phyloP scores from a whole-genome alignment of 352 stramenopile genomes.

The Phytophthora quininea region DNA sequence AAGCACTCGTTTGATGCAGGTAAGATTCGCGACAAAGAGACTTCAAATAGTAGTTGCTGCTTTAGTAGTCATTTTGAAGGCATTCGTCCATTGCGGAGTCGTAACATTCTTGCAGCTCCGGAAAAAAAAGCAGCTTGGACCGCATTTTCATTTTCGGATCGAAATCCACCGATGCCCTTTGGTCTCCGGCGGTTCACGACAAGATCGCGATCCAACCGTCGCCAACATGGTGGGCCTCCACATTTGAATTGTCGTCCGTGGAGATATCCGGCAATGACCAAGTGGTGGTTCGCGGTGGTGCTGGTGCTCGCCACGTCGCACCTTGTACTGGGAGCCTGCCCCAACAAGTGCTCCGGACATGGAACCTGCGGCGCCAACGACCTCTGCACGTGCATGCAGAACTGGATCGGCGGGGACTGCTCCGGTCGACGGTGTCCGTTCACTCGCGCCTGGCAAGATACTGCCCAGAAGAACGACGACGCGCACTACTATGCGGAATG shows the following conservation, averaged over 20 bases:
- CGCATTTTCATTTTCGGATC: too few species aligned
- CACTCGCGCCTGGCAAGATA: conserved; percentile 66
- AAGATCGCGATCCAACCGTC: background rate
- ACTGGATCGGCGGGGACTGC: conserved; percentile 69
- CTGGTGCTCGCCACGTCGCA: conserved; percentile 44
- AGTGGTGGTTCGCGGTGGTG: conserved; percentile 40
- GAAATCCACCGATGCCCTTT: background rate
- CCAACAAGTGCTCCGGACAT: conserved; percentile 69
- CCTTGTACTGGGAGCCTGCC: conserved; percentile 46
- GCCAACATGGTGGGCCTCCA: background rate
- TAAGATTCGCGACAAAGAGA: background rate
- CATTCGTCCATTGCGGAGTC: too few species aligned
- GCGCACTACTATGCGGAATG: conserved; percentile 64
- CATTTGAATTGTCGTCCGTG: background rate
- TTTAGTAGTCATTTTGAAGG: too few species aligned
- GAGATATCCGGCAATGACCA: conserved; percentile 17
- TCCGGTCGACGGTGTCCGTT: conserved; percentile 48
- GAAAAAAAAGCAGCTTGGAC: too few species aligned
- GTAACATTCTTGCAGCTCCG: too few species aligned
- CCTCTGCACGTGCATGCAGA: conserved; percentile 69
- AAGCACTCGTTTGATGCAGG: conserved; percentile 20
- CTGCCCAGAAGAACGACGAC: conserved; percentile 47
- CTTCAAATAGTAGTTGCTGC: too few species aligned
- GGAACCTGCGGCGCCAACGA: conserved; percentile 63
- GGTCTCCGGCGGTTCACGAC: background rate